Evolutionary conservation across 2,329 filamentous ascomycete species (phyloP).

Genomic region (Peltaster fructicola): DNA sequence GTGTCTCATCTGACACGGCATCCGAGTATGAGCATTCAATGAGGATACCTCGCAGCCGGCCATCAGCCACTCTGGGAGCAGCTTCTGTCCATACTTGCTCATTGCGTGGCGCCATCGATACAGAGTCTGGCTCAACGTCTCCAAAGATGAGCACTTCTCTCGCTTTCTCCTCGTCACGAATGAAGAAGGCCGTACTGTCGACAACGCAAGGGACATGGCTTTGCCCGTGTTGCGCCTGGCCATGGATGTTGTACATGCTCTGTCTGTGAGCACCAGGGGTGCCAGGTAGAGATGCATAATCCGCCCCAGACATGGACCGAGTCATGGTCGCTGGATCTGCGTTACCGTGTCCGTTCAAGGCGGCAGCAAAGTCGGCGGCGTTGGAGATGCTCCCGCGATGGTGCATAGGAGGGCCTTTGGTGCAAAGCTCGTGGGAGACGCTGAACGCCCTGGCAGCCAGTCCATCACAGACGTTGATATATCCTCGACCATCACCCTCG

Average conservation of each 20-base stretch:
- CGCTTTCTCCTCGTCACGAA: conserved; percentile 42
- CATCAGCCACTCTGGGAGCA: conserved; percentile 61
- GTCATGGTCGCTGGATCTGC: conserved; percentile 9
- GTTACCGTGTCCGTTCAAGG: conserved; percentile 12
- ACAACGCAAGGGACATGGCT: conserved; percentile 55
- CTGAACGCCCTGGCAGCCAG: conserved; percentile 76
- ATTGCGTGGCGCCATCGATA: conserved; percentile 70
- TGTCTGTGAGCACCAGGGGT: conserved; percentile 14
- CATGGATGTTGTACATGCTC: conserved; percentile 12
- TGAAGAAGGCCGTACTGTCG: conserved; percentile 86
- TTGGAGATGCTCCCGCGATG: conserved; percentile 27
- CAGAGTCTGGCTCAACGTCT: conserved; percentile 79
- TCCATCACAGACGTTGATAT: conserved; percentile 74
- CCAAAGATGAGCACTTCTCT: conserved; percentile 84
- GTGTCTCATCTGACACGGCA: conserved; percentile 52
- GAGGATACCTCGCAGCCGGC: conserved; percentile 62
- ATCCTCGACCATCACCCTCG: conserved; percentile 62
- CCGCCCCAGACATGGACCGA: conserved; percentile 4
- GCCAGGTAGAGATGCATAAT: too few relatives aligned
- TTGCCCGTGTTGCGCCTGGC: too few relatives aligned
- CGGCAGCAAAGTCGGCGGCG: conserved; percentile 18
- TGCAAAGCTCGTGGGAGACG: conserved; percentile 80
- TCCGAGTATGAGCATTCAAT: conserved; percentile 94
- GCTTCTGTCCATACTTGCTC: conserved; percentile 73
- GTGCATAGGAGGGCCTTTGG: conserved; percentile 35